Percentiles rank a stretch among this genome's conserved stretches.
These are phyloP conservation scores for Petunia secreta DNA, from an alignment of 257 asterid genomes.

Conservation along the genomic window DNA sequence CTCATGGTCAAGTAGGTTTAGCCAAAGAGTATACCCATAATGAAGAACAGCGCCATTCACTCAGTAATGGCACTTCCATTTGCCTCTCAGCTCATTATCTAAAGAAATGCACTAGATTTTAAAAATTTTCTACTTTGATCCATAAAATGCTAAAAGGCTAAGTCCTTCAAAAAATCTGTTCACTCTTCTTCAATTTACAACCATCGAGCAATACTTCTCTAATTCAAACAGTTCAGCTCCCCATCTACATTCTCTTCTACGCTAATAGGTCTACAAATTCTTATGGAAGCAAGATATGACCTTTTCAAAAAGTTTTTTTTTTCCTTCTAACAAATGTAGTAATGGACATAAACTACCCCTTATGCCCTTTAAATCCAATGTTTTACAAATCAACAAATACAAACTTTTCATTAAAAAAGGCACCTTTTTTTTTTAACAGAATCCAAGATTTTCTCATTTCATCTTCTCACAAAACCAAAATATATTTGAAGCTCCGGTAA, in stretches of 20 bases:
- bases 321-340: not conserved
- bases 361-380: not conserved
- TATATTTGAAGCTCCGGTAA: no score
- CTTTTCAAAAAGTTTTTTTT: not conserved
- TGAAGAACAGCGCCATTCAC: not conserved
- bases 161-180: not conserved
- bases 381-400: not conserved
- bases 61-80: not conserved
- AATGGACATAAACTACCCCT: not conserved
- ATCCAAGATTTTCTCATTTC: no score
- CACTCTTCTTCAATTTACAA: not conserved
- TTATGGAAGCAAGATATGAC: not conserved
- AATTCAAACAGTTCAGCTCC: not conserved
- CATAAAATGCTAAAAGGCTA: not conserved
- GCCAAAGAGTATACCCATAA: not conserved
- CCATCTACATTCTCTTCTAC: conserved; percentile 1
- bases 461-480: no score
- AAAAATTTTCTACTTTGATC: not conserved
- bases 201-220: not conserved
- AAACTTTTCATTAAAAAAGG: not conserved
- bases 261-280: not conserved
- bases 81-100: not conserved
- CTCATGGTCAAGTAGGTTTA: not conserved
- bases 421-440: not conserved
- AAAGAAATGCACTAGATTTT: not conserved